phyloP scores from a whole-genome alignment of 345 rosid genomes.

The Citrus unshiu region DNA sequence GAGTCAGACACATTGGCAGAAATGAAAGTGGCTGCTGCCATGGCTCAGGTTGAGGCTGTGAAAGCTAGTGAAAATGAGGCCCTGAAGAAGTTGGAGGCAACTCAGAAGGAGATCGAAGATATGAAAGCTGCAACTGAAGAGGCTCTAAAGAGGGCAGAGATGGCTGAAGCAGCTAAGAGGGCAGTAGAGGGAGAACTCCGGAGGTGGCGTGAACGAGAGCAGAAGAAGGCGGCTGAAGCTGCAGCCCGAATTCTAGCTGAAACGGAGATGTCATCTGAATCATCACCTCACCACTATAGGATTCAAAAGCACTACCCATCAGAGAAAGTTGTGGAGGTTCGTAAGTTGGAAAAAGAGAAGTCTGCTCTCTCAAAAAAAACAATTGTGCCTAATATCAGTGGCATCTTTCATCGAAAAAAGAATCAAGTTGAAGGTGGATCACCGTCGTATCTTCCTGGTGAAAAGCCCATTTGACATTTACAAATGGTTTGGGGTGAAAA shows the following conservation, averaged over 20 bases:
- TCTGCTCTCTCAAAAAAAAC: conserved; percentile 56
- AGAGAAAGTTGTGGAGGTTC: conserved; percentile 26
- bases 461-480: conserved; percentile 48
- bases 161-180: conserved; percentile 92
- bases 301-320: conserved; percentile 49
- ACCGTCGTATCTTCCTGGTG: conserved; percentile 74
- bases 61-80: conserved; percentile 92
- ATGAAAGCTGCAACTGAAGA: conserved; percentile 63
- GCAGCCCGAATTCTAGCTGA: conserved; percentile 75
- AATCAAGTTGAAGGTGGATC: conserved; percentile 84
- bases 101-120: conserved; percentile 70
- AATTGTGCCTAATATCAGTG: conserved; percentile 57
- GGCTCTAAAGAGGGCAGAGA: conserved; percentile 80
- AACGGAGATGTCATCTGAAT: conserved; percentile 48
- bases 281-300: conserved; percentile 62
- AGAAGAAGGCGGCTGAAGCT: conserved; percentile 80
- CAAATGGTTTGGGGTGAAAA: conserved; percentile 27
- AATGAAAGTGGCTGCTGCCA: conserved; percentile 91
- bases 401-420: conserved; percentile 73
- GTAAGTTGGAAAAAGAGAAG: conserved; percentile 62
- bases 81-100: conserved; percentile 64
- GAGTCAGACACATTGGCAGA: conserved; percentile 72
- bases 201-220: conserved; percentile 88
- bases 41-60: conserved; percentile 95
- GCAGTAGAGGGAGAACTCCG: conserved; percentile 94